These are phyloP conservation scores for Wallacemonas collosoma DNA, from an alignment of 208 protist species.

Conservation along the genomic window DNA sequence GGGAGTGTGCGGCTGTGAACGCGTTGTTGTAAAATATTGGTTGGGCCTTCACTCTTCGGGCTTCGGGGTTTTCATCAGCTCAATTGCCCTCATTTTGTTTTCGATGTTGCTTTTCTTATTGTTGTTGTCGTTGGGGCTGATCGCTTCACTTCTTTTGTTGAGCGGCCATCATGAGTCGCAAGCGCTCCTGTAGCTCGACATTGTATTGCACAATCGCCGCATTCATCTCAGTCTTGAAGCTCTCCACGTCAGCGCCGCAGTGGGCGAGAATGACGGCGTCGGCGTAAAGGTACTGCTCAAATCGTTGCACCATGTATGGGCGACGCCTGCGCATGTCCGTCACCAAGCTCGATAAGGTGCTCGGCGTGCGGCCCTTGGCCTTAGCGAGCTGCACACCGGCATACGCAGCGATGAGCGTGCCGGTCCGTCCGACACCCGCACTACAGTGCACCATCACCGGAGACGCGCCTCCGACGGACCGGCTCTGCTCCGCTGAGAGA, in stretches of 20 bases:
- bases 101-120: neutral
- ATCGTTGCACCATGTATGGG: slow-evolving; percentile 82
- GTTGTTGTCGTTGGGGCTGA: neutral
- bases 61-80: no score
- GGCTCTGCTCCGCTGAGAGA: neutral
- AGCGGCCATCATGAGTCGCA: slow-evolving; percentile 25
- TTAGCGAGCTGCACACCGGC: slow-evolving; percentile 42
- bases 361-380: slow-evolving; percentile 29
- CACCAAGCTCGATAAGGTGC: slow-evolving; percentile 48
- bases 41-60: no score
- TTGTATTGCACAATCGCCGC: slow-evolving; percentile 28
- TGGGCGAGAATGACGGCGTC: slow-evolving; percentile 64
- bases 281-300: slow-evolving; percentile 89
- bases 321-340: slow-evolving; percentile 55
- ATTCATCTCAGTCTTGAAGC: slow-evolving; percentile 14
- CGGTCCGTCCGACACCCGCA: slow-evolving; percentile 84
- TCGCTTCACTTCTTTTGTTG: slow-evolving; percentile 10
- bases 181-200: slow-evolving; percentile 21
- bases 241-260: slow-evolving; percentile 8
- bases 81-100: no score
- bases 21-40: no score
- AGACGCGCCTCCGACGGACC: neutral
- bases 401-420: slow-evolving; percentile 83
- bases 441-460: slow-evolving; percentile 87
- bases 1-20: neutral